Conservation (phyloP, 306 rosid species). For the Cicer cuneatum region DNA sequence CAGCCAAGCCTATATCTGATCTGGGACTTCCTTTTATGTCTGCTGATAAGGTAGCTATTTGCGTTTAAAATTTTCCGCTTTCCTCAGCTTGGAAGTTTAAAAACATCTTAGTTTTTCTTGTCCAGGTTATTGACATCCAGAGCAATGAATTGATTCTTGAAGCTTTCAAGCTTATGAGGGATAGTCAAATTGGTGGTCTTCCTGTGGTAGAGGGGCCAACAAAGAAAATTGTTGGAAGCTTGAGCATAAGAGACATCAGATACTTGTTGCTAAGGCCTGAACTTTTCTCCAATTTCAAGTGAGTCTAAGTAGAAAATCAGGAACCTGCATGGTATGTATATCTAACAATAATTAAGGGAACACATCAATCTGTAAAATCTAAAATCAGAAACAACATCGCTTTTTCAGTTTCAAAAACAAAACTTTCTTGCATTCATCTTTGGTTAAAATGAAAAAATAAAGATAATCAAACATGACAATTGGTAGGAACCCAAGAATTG, state of each 20-base stretch:
- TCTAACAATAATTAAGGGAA: constrained; percentile 17
- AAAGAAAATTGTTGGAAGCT: constrained; percentile 73
- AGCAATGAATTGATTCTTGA: constrained; percentile 73
- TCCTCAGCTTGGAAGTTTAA: constrained; percentile 34
- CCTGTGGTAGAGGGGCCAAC: constrained; percentile 75
- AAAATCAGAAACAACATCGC: constrained; percentile 31
- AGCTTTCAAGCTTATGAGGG: constrained; percentile 92
- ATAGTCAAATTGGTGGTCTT: constrained; percentile 80
- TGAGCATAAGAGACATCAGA: constrained; percentile 80
- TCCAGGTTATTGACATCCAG: constrained; percentile 70
- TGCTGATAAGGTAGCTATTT: constrained; percentile 57
- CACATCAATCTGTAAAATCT: constrained; percentile 1
- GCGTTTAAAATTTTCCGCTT: constrained; percentile 13
- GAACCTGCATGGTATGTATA: constrained; percentile 34
- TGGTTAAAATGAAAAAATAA: background rate
- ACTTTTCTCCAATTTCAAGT: constrained; percentile 86
- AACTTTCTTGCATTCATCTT: constrained; percentile 21
- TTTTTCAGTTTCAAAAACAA: constrained; percentile 24
- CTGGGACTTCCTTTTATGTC: constrained; percentile 93
- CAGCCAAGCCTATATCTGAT: constrained; percentile 63
- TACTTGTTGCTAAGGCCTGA: constrained; percentile 74
- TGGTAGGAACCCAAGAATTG: too few species aligned
- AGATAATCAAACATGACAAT: constrained; percentile 11
- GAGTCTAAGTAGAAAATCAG: constrained; percentile 24
- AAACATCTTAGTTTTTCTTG: constrained; percentile 35